Conservation (phyloP, 352 stramenopile genomes). For the Globisporangium sylvaticum region DNA sequence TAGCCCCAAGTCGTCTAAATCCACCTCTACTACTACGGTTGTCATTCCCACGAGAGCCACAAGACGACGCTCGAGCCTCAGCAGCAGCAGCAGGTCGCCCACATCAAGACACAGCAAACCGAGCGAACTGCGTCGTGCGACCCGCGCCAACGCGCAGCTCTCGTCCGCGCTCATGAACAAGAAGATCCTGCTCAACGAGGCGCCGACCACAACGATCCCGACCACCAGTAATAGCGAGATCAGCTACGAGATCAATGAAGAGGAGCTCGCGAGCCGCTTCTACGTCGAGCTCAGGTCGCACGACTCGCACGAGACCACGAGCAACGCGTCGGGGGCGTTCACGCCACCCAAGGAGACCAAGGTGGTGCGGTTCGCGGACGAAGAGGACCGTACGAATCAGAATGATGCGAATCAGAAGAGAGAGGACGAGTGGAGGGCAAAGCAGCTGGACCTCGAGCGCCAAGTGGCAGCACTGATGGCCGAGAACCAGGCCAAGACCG, state of each 20-base stretch:
- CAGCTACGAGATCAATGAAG: constrained; percentile 10
- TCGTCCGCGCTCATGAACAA: constrained; percentile 15
- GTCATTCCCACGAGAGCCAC: neutral
- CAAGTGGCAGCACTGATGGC: constrained; percentile 13
- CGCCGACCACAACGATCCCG: neutral
- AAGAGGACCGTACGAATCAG: neutral
- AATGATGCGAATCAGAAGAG: neutral
- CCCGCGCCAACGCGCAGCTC: constrained; percentile 11
- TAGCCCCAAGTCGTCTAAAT: too few relatives aligned
- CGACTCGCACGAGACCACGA: constrained; percentile 6
- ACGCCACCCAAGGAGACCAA: neutral
- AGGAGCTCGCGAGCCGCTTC: constrained; percentile 9
- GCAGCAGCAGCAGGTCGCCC: neutral
- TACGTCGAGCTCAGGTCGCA: constrained; percentile 7
- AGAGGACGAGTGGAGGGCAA: constrained; percentile 1
- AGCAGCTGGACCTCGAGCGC: constrained; percentile 12
- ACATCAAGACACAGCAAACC: neutral
- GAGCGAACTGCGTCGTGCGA: constrained; percentile 1
- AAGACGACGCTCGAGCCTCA: constrained; percentile 6
- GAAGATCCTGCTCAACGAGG: constrained; percentile 7
- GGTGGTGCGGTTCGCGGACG: neutral
- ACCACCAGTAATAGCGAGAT: neutral
- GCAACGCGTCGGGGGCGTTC: neutral
- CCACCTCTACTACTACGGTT: too few relatives aligned
- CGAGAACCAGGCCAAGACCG: constrained; percentile 12